Base-by-base conservation (phyloP, 2,329 filamentous ascomycete species). In the Ophiocordyceps camponoti-saundersi region DNA sequence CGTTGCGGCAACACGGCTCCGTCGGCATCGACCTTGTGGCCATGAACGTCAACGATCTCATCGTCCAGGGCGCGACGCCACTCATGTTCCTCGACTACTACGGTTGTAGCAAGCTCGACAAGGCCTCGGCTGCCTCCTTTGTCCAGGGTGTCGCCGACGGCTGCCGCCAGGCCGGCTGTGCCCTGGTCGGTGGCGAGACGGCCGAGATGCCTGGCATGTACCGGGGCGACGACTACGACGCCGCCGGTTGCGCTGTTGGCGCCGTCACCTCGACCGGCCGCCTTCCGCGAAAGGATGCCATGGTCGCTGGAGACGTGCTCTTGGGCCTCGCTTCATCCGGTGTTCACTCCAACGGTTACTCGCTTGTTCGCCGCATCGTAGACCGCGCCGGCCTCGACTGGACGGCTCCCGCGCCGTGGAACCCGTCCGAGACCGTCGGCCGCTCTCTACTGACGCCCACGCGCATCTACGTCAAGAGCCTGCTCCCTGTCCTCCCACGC, bases 191-290 rank as follows among this genome's bases (percentile, higher is more conserved):
- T 39, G 92, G 92, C 42, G 92, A 98, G 67, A 98, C 92, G 1
- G 92, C 92, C 7, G 92, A 98, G 67, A 96, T 98, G 92, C 90
- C 90, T 0, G 89, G 89, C 47, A 86, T 96, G 71, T 95, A 95
- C 68, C 73, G 81, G 52, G 79, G 77, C 46, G 85, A 87, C 45
- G 86, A 93, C 59, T 98, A 96, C 62, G 92, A 98, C 57, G 88
- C 89, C 8, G 89, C 87, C 21, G 92, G 92, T 51, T 85, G 84
- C 39, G 90, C 90, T 18, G 81, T 94, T 43, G 92, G 92, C 48
- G 86, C 88, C 41, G 84, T 96, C 59, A 70, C 73, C 34, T 66
- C 75, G 32, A 75, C 74, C 6, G 71, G 75, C 45, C 77, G 90
- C 47, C 76, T 98, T 36, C 92, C 92, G 1, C 76, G 82, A 54